phyloP scores from a whole-genome alignment of 2,329 filamentous ascomycete genomes.

The Penicillium griseofulvum region DNA sequence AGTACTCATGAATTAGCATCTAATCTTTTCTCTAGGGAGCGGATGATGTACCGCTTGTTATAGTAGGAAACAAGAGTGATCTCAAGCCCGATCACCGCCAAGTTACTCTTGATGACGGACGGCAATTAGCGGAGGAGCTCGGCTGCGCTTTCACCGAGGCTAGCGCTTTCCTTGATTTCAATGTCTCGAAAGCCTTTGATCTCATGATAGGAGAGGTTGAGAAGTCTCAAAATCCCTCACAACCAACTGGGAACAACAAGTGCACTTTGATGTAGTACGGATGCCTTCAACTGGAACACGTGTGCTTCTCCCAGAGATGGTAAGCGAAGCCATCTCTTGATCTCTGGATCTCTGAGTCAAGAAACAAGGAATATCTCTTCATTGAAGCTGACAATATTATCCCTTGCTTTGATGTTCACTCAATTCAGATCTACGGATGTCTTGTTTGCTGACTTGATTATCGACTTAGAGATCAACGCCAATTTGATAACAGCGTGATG shows the following conservation, averaged over 20 bases:
- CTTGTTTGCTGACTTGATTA: slow-evolving; percentile 1
- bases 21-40: slow-evolving; percentile 62
- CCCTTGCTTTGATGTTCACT: slow-evolving; percentile 1
- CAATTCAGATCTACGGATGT: slow-evolving; percentile 1
- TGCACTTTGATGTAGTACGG: slow-evolving; percentile 75
- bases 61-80: slow-evolving; percentile 97
- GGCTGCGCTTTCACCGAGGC: slow-evolving; percentile 94
- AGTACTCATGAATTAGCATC: background rate
- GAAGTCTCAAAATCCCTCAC: slow-evolving; percentile 84
- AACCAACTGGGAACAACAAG: slow-evolving; percentile 76
- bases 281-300: background rate
- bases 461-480: background rate
- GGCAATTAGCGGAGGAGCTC: slow-evolving; percentile 79
- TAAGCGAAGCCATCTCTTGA: slow-evolving; percentile 2
- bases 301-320: slow-evolving; percentile 1
- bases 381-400: background rate
- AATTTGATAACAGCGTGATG: background rate
- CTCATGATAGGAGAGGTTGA: slow-evolving; percentile 93
- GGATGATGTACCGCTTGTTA: slow-evolving; percentile 86
- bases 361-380: background rate
- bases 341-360: background rate
- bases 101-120: slow-evolving; percentile 80
- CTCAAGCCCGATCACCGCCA: slow-evolving; percentile 89
- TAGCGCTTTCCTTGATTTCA: slow-evolving; percentile 89
- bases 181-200: slow-evolving; percentile 90